phyloP scores from a whole-genome alignment of 805 yeast genomes.

The Metschnikowia picachoensis region DNA sequence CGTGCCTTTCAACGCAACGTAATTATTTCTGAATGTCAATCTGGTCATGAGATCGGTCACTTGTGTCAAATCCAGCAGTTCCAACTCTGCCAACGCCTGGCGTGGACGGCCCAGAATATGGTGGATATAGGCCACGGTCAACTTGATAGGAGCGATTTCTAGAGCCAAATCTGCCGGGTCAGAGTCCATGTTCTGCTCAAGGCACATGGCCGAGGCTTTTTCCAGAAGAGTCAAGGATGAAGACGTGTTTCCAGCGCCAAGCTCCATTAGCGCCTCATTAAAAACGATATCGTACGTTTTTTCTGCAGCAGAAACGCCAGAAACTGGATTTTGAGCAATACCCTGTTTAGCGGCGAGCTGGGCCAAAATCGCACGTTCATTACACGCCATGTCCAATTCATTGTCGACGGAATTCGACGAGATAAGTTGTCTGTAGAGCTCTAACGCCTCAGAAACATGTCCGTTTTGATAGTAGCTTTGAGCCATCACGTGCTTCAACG shows the following conservation, averaged over 20 bases:
- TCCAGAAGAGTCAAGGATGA: slow-evolving; percentile 43
- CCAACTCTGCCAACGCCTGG: slow-evolving; percentile 11
- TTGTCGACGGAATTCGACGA: slow-evolving; percentile 39
- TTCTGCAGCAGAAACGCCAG: slow-evolving; percentile 14
- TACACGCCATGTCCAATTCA: slow-evolving; percentile 50
- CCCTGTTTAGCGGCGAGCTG: slow-evolving; percentile 30
- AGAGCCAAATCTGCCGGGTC: slow-evolving; percentile 41
- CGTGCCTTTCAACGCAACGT: slow-evolving; percentile 24
- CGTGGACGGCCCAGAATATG: slow-evolving; percentile 19
- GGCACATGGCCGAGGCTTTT: slow-evolving; percentile 43
- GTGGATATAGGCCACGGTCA: slow-evolving; percentile 57
- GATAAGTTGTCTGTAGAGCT: slow-evolving; percentile 42
- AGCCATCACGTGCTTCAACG: slow-evolving; percentile 48
- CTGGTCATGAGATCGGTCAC: slow-evolving; percentile 38
- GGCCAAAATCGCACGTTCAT: slow-evolving; percentile 65
- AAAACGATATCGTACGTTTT: slow-evolving; percentile 55
- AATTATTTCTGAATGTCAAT: slow-evolving; percentile 45
- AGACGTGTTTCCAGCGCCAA: slow-evolving; percentile 38
- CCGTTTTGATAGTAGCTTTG: slow-evolving; percentile 53
- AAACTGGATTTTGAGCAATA: slow-evolving; percentile 1
- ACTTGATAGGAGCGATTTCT: slow-evolving; percentile 57
- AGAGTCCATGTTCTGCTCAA: slow-evolving; percentile 30
- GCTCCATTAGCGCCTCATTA: slow-evolving; percentile 52
- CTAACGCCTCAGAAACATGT: slow-evolving; percentile 37
- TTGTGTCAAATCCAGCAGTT: slow-evolving; percentile 19